Conservation (phyloP, 768 basidiomycete genomes). For the Chalciporus pseudorubinellus region DNA sequence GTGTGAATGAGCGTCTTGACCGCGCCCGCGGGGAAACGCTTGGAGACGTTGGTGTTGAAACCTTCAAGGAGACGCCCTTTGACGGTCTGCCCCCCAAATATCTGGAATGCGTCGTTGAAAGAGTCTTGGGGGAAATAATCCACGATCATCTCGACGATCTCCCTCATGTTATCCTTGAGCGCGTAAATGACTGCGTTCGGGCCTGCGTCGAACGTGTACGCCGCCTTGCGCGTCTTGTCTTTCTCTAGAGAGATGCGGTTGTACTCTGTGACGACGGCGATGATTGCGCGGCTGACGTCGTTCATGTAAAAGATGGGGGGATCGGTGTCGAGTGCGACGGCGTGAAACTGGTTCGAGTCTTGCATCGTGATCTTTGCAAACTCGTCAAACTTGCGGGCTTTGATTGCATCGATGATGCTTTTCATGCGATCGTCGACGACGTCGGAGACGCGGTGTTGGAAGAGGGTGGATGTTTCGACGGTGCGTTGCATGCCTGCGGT, state of each 20-base stretch:
- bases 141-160: slow-evolving; percentile 73
- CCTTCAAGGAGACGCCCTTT: slow-evolving; percentile 58
- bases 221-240: slow-evolving; percentile 69
- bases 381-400: slow-evolving; percentile 72
- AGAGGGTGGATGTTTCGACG: slow-evolving; percentile 84
- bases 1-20: slow-evolving; percentile 94
- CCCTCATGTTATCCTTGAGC: slow-evolving; percentile 67
- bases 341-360: slow-evolving; percentile 99
- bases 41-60: slow-evolving; percentile 78
- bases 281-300: slow-evolving; percentile 93
- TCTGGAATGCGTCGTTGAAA: slow-evolving; percentile 73
- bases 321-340: slow-evolving; percentile 92
- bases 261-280: slow-evolving; percentile 86
- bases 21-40: slow-evolving; percentile 67
- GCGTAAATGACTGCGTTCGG: slow-evolving; percentile 99
- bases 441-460: slow-evolving; percentile 83
- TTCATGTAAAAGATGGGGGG: slow-evolving; percentile 99
- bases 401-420: slow-evolving; percentile 78
- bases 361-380: slow-evolving; percentile 95
- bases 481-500: slow-evolving; percentile 98
- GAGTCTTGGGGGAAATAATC: slow-evolving; percentile 83
- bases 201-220: slow-evolving; percentile 99
- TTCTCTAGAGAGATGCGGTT: slow-evolving; percentile 71
- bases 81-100: slow-evolving; percentile 48
- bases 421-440: slow-evolving; percentile 90